Evolutionary conservation across 805 yeast species (phyloP).

Genomic region (Torulaspora microellipsoides): DNA sequence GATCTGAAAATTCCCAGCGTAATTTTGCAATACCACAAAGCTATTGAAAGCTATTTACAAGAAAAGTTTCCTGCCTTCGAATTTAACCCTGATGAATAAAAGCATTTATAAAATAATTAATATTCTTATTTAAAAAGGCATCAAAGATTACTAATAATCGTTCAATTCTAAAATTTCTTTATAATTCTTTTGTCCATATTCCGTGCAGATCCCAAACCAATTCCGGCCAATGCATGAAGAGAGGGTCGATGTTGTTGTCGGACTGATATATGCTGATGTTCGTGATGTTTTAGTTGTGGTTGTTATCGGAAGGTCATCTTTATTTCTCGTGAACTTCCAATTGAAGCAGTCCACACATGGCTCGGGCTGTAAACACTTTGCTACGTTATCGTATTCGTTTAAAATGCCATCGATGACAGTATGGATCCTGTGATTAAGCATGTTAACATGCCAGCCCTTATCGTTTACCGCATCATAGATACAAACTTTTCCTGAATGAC

Average conservation of each 20-base stretch:
- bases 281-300: conserved; percentile 13
- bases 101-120: neutral
- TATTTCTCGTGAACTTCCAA: conserved; percentile 68
- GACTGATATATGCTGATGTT: conserved; percentile 14
- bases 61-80: conserved; percentile 17
- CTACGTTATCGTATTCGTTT: conserved; percentile 66
- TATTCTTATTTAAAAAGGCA: neutral
- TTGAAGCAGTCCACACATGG: conserved; percentile 88
- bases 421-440: conserved; percentile 85
- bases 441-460: conserved; percentile 83
- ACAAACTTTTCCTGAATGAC: conserved; percentile 88
- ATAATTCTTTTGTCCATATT: conserved; percentile 15
- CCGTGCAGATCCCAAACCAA: conserved; percentile 35
- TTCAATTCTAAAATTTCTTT: neutral
- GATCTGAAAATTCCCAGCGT: conserved; percentile 26
- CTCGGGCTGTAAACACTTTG: conserved; percentile 67
- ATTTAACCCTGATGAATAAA: neutral
- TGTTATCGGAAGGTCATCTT: conserved; percentile 31
- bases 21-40: conserved; percentile 24
- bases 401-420: conserved; percentile 83
- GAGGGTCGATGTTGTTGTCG: conserved; percentile 20
- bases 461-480: conserved; percentile 86
- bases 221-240: conserved; percentile 34
- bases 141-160: too few relatives aligned
- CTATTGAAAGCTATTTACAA: conserved; percentile 19